These are phyloP conservation scores for Solanum chacoense DNA, from an alignment of 305 asterid species.

Conservation along the genomic window DNA sequence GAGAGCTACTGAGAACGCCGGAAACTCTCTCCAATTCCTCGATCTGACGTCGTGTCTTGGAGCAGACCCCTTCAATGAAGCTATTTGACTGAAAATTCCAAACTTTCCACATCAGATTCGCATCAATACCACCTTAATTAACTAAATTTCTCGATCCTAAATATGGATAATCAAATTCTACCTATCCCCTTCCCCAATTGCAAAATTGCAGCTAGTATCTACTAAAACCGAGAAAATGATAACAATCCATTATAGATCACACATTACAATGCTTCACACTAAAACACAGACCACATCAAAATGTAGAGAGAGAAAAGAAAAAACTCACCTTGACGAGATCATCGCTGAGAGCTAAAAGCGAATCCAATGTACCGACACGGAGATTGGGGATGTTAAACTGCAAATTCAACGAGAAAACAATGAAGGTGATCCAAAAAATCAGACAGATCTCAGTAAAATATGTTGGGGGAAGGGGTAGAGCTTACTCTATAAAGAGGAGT, in stretches of 20 bases:
- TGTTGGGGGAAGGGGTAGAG: neutral
- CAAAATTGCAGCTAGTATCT: neutral
- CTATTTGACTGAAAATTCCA: constrained; percentile 53
- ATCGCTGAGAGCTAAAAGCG: constrained; percentile 73
- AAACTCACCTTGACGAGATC: constrained; percentile 65
- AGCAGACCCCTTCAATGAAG: constrained; percentile 92
- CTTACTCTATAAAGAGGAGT: constrained; percentile 79
- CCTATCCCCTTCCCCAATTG: neutral
- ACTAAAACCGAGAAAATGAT: neutral
- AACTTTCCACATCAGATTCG: neutral
- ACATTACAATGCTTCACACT: neutral
- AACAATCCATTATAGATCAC: neutral
- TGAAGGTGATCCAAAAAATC: neutral
- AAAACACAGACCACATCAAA: constrained; percentile 3
- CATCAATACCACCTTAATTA: neutral
- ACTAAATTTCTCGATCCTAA: neutral
- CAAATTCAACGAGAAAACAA: constrained; percentile 2
- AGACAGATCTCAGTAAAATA: neutral
- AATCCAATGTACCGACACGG: constrained; percentile 95
- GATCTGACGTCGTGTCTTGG: constrained; percentile 82
- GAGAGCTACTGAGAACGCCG: constrained; percentile 73
- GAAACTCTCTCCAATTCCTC: constrained; percentile 93
- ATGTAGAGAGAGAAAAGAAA: neutral
- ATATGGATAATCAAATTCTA: neutral
- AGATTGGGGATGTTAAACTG: constrained; percentile 96